Base-by-base conservation (phyloP, 1,139 yeast species). In the Lodderomyces margitis region DNA sequence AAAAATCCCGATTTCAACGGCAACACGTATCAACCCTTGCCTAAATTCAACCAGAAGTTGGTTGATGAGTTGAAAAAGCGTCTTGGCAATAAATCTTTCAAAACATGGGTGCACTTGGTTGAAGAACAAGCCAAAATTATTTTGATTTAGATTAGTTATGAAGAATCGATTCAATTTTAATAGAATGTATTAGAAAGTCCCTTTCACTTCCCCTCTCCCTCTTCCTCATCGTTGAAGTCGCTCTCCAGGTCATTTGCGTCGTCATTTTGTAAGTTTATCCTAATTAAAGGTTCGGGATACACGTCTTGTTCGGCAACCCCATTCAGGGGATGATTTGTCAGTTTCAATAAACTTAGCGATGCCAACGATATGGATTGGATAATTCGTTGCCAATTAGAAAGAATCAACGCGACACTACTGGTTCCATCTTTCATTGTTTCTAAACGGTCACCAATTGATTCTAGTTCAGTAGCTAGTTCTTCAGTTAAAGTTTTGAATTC, bases 351-450 rank as follows among this genome's bases (percentile, higher is more conserved):
- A 3, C 83, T 80, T 52, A 80, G 60, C 0, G 89, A 79, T 0
- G 94, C 91, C 53, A 86, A 59, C 9, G 84, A 77, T 0, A 85
- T 77, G 1, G 88, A 78, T 46, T 80, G 70, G 17, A 82, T 68
- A 14, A 86, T 83, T 46, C 76, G 80, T 46, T 79, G 77, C 95
- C 95, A 86, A 50, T 82, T 83, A 8, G 82, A 71, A 52, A 82
- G 65, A 4, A 81, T 75, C 12, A 70, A 57, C 4, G 72, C 75
- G 9, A 80, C 80, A 35, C 80, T 72, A 43, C 74, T 80, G 2
- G 88, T 74, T 0, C 87, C 87, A 31, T 71, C 75, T 14, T 75
- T 74, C 63, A 83, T 64, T 11, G 67, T 66, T 12, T 68, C 72
- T 34, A 83, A 55, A 50, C 75, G 72, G n/a, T 57, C 61, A 19